Conservation (phyloP, 2,329 filamentous ascomycete genomes). For the Alternaria sp. region DNA sequence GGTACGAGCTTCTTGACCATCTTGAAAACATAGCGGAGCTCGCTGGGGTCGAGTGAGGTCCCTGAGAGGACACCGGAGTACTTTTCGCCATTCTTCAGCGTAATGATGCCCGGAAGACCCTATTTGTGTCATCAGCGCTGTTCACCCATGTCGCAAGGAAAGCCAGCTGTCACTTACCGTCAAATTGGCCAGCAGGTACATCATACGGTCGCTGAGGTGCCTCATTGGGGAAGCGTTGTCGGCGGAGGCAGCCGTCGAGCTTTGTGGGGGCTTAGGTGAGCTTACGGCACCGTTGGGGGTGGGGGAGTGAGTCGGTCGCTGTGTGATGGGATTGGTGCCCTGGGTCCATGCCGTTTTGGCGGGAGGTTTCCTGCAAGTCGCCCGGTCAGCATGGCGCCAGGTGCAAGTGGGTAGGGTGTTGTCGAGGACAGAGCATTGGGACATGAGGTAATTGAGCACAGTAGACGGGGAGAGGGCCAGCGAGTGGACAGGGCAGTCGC, state of each 20-base stretch:
- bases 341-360: constrained; percentile 66
- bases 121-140: constrained; percentile 40
- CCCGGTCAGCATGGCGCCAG: constrained; percentile 34
- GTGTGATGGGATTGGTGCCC: constrained; percentile 66
- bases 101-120: constrained; percentile 63
- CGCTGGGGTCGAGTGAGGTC: constrained; percentile 58
- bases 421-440: constrained; percentile 5
- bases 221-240: constrained; percentile 62
- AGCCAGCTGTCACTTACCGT: constrained; percentile 56
- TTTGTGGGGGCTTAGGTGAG: constrained; percentile 51
- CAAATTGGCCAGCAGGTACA: constrained; percentile 65
- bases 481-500: constrained; percentile 32
- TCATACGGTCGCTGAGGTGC: constrained; percentile 65
- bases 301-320: constrained; percentile 57
- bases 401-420: constrained; percentile 7
- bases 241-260: constrained; percentile 45
- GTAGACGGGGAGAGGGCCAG: constrained; percentile 2
- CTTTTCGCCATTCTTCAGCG: constrained; percentile 65
- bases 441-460: constrained; percentile 7
- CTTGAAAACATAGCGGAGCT: constrained; percentile 65
- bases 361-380: constrained; percentile 54
- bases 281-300: constrained; percentile 62
- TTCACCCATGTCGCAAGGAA: neutral
- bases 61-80: constrained; percentile 68
- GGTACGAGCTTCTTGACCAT: constrained; percentile 65